Base-by-base conservation (phyloP, 805 yeast genomes). In the Kregervanrija delftensis region DNA sequence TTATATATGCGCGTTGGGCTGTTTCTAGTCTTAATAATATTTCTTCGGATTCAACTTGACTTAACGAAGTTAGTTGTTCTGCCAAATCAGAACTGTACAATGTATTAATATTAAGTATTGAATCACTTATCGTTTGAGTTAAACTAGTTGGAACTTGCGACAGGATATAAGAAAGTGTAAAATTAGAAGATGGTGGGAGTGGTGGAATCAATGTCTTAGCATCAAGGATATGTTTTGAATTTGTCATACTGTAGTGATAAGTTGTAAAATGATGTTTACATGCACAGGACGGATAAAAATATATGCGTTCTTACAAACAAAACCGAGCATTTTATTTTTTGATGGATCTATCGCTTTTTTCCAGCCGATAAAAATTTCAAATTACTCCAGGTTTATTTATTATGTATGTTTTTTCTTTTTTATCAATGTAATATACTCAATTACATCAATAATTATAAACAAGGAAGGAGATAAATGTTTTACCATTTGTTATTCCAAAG, bases 31-130 rank as follows among this genome's bases (percentile, higher is more conserved):
- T 44, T 0, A 39, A 22, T 8, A 58, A 5, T 5, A 63, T 50
- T 30, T 53, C 57, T 9, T 51, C 48, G 10, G 48, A 39, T 42
- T 65, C 64, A 13, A 56, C 50, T 4, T 51, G 48, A 5, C 55
- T 39, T 9, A 59, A 37, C 14, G 55, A 48, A 4, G 22, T 42
- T 36, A 59, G 44, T 44, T 65, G 67, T 6, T 49, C 51, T 40
- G 58, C 58, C 34, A 65, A 35, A 47, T 65, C 69, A n/a, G 49
- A 50, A 1, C 52, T 44, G 44, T 59, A 65, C 37, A 48, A 50
- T 3, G 35, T 35, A 13, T 50, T 48, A 1, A 61, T 55, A 3
- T 47, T 45, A 9, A 46, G 22, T 1, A 64, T 45, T 11, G 64
- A 56, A 9, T 54, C 52, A 2, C 50, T 49, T 13, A 63, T 37